Percentiles rank a stretch among this genome's conserved stretches.
Evolutionary conservation across 2,329 filamentous ascomycete species (phyloP).

Genomic region (Botrytis squamosa): DNA sequence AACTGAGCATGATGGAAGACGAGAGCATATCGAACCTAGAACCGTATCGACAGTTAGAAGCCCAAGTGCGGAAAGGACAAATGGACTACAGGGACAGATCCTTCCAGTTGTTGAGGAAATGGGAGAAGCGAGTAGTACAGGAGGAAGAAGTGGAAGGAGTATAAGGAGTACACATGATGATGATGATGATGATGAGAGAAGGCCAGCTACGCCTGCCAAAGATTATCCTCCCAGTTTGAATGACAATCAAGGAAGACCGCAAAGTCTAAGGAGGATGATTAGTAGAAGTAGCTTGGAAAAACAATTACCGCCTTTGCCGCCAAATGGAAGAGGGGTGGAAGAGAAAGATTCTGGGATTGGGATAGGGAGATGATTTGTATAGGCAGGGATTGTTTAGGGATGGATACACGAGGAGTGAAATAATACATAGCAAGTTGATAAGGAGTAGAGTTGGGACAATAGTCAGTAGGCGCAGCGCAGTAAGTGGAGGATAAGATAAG

Average conservation of each 20-base stretch:
- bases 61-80: slow-evolving; percentile 53
- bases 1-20: slow-evolving; percentile 39
- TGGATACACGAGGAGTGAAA: neutral
- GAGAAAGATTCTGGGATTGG: slow-evolving; percentile 8
- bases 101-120: slow-evolving; percentile 88
- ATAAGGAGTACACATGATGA: slow-evolving; percentile 38
- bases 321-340: slow-evolving; percentile 3
- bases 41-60: slow-evolving; percentile 56
- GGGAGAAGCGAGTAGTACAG: slow-evolving; percentile 71
- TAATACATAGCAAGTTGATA: neutral
- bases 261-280: slow-evolving; percentile 34
- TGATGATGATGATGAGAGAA: slow-evolving; percentile 28
- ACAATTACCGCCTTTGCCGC: slow-evolving; percentile 56
- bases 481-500: slow-evolving; percentile 9
- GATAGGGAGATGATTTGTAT: neutral
- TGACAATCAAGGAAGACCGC: slow-evolving; percentile 10
- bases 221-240: slow-evolving; percentile 24
- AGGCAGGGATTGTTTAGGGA: neutral
- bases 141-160: slow-evolving; percentile 55
- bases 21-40: slow-evolving; percentile 40
- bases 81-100: slow-evolving; percentile 55
- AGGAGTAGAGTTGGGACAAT: neutral
- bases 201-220: slow-evolving; percentile 32
- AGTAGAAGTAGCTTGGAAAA: slow-evolving; percentile 61
- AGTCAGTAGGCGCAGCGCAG: slow-evolving; percentile 4